Conservation (phyloP, 805 yeast genomes). For the Cyberlindnera nakhonratchasimensis region DNA sequence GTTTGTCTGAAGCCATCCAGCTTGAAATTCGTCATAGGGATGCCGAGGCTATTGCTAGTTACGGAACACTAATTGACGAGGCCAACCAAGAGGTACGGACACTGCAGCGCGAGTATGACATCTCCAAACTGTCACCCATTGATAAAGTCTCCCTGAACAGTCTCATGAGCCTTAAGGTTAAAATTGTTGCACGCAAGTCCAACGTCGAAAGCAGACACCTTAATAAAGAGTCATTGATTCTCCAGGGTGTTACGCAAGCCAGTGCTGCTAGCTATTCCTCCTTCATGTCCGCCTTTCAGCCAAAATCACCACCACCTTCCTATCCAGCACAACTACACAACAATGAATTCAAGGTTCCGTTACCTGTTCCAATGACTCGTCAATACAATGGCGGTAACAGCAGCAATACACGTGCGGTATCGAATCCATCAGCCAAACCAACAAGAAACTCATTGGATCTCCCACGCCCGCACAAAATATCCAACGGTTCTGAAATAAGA, state of each 20-base stretch:
- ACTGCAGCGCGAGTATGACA: constrained; percentile 5
- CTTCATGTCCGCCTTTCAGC: constrained; percentile 25
- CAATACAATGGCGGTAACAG: not conserved
- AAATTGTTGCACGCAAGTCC: constrained; percentile 17
- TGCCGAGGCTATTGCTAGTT: constrained; percentile 13
- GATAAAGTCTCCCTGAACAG: constrained; percentile 19
- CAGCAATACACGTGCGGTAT: not conserved
- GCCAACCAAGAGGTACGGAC: constrained; percentile 10
- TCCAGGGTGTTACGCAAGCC: constrained; percentile 14
- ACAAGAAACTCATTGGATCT: constrained; percentile 17
- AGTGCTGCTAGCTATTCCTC: constrained; percentile 26
- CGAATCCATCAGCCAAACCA: constrained; percentile 3
- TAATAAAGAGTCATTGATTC: constrained; percentile 11
- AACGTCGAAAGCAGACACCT: constrained; percentile 14
- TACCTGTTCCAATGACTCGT: not conserved
- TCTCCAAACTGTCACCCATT: constrained; percentile 6
- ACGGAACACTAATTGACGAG: constrained; percentile 14
- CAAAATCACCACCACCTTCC: not conserved
- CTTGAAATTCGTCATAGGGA: constrained; percentile 27
- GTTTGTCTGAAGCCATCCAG: constrained; percentile 10
- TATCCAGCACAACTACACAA: not conserved
- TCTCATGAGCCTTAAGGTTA: constrained; percentile 18
- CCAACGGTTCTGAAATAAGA: constrained; percentile 1
- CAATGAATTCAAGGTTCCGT: constrained; percentile 17
- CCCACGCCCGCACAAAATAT: constrained; percentile 15